These are phyloP conservation scores for Xylaria sp. DNA, from an alignment of 2,329 filamentous ascomycete genomes.

Conservation along the genomic window DNA sequence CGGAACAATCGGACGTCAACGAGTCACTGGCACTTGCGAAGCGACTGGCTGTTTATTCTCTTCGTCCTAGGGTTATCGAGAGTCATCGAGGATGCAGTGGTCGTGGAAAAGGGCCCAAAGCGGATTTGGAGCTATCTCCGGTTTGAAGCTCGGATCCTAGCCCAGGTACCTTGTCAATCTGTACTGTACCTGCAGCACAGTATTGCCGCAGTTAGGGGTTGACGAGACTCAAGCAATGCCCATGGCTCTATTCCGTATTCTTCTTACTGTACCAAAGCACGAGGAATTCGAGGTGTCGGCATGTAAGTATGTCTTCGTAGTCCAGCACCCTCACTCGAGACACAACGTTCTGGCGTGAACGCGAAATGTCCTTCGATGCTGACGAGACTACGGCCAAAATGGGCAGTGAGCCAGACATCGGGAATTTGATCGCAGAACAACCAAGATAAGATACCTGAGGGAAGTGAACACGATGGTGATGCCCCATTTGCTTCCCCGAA, in stretches of 20 bases:
- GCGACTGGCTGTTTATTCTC: not conserved
- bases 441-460: too few species aligned
- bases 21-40: constrained; percentile 10
- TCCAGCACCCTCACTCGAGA: not conserved
- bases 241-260: too few species aligned
- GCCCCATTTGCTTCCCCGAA: too few species aligned
- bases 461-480: too few species aligned
- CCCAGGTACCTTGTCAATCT: too few species aligned
- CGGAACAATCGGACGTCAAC: not conserved
- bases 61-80: too few species aligned
- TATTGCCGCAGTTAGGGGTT: too few species aligned
- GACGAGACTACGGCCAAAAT: not conserved
- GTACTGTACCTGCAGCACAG: not conserved
- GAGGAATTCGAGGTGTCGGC: not conserved
- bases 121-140: constrained; percentile 18
- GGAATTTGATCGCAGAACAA: too few species aligned
- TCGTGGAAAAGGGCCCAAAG: not conserved
- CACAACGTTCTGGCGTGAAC: too few species aligned
- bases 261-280: not conserved
- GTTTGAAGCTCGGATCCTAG: constrained; percentile 26
- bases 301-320: not conserved
- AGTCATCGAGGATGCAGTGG: not conserved
- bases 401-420: not conserved
- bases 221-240: too few species aligned
- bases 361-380: too few species aligned